Conservation (phyloP, 208 protist genomes). For the Polymyxa betae region DNA sequence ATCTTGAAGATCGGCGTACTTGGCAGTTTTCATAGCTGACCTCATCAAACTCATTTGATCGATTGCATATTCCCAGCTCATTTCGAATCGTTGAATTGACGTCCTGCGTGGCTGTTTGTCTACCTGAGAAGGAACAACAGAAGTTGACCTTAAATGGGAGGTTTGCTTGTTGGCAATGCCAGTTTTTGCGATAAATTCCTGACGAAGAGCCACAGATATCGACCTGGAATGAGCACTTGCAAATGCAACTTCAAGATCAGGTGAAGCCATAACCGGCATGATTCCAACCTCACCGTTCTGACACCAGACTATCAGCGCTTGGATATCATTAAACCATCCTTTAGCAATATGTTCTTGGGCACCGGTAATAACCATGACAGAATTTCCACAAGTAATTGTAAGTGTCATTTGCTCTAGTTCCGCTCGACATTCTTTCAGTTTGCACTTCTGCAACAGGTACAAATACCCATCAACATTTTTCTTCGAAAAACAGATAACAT, state of each 20-base stretch:
- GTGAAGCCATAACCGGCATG: constrained; percentile 1
- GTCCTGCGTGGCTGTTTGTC: background rate
- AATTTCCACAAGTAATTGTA: background rate
- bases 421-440: background rate
- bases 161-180: no score
- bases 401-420: background rate
- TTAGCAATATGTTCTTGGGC: background rate
- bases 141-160: background rate
- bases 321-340: background rate
- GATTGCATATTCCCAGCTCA: constrained; percentile 10
- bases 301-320: background rate
- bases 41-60: constrained; percentile 19
- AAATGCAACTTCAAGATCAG: background rate
- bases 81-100: background rate
- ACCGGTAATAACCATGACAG: background rate
- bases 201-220: background rate
- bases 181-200: background rate
- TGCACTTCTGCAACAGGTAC: background rate
- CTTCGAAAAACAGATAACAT: constrained; percentile 50
- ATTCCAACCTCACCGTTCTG: background rate
- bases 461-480: background rate
- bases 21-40: constrained; percentile 30
- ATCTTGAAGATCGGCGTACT: background rate
- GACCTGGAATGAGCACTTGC: background rate
- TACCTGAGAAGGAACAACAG: background rate